A percentile compares a stretch with the other conserved stretches of the same genome.
Evolutionary conservation across 192 early-diverging fungal species (phyloP).

Genomic region (Diversispora eburnea): DNA sequence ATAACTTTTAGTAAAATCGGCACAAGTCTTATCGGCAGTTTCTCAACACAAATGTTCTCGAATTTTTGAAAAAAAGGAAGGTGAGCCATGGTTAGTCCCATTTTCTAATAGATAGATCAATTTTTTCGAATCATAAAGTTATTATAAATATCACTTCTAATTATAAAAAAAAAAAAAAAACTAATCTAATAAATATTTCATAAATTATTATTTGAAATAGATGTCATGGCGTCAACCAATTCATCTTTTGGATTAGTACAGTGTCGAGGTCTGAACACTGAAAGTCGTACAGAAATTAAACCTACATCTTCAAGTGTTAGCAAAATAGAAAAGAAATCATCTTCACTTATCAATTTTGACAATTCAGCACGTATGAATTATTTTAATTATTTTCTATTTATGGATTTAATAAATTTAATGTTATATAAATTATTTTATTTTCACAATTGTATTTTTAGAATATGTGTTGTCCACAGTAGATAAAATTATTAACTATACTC

Average conservation of each 20-base stretch:
- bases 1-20: too few species aligned
- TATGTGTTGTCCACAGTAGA: slow-evolving; percentile 88
- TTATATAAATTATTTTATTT: neutral
- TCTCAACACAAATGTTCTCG: neutral
- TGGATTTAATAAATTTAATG: neutral
- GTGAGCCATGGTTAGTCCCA: slow-evolving; percentile 6
- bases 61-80: neutral
- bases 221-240: neutral
- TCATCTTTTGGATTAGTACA: neutral
- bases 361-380: slow-evolving; percentile 5
- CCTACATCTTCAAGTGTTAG: neutral
- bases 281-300: neutral
- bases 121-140: neutral
- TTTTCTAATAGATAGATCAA: neutral
- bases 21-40: too few species aligned
- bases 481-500: slow-evolving; percentile 89
- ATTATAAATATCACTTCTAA: neutral
- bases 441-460: slow-evolving; percentile 43
- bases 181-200: too few species aligned
- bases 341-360: neutral
- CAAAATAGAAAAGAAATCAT: neutral
- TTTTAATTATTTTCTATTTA: neutral
- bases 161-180: too few species aligned
- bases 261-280: neutral
- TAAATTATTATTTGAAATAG: neutral